Evolutionary conservation across 768 basidiomycete genomes (phyloP).

Genomic region (Phanerodontia chrysosporium): DNA sequence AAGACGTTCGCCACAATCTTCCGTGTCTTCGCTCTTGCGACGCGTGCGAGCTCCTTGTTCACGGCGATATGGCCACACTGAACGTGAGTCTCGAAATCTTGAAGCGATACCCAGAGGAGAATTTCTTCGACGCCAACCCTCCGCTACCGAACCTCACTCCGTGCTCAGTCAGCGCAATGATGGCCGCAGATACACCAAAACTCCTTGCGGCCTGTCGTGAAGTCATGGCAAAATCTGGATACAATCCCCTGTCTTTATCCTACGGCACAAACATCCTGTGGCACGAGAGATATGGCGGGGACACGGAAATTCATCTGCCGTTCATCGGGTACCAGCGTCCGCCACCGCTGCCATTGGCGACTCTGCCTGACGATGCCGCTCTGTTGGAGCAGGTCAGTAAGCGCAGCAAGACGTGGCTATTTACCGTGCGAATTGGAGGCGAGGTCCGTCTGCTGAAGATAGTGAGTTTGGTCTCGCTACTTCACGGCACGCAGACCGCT

Average conservation of each 20-base stretch:
- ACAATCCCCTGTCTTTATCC: conserved; percentile 2
- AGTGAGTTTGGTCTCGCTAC: neutral
- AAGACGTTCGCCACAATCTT: no score
- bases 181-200: neutral
- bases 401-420: neutral
- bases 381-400: neutral
- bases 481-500: neutral
- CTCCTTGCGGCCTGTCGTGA: neutral
- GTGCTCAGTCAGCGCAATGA: no score
- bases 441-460: conserved; percentile 5
- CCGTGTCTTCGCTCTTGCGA: no score
- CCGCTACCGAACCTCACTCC: neutral
- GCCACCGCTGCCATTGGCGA: neutral
- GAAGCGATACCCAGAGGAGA: neutral
- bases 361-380: neutral
- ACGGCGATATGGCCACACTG: no score
- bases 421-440: neutral
- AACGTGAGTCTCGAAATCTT: neutral
- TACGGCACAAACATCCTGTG: conserved; percentile 7
- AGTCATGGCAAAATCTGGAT: neutral
- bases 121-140: neutral
- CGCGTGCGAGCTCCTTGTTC: no score
- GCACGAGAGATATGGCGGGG: no score
- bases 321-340: neutral
- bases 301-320: no score